Base-by-base conservation (phyloP, 495 filamentous ascomycete species). In the Viridothelium virens region DNA sequence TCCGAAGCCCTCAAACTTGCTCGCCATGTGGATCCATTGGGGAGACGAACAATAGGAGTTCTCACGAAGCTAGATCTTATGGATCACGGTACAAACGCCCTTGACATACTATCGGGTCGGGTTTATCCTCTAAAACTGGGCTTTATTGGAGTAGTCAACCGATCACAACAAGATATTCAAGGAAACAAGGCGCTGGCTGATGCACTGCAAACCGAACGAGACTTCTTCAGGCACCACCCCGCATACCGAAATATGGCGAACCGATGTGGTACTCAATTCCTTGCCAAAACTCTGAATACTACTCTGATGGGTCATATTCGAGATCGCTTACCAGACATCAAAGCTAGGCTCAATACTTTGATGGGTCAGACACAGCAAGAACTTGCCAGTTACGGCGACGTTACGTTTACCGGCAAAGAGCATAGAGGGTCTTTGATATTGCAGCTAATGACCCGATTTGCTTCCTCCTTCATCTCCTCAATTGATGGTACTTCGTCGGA, bases 281-380 rank as follows among this genome's bases (percentile, higher is more conserved):
- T 99, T 48, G 94, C 94, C 48, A 99, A 96, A 82, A 94, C 89
- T 31, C 82, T 99, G 64, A 99, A 97, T 73, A 86, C 86, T 48
- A 97, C 93, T 4, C 81, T 99, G 66, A 97, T 97, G 94, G 78
- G 87, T 18, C 94, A 99, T 72, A 99, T 99, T 74, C 89, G 94
- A 46, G 95, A 97, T 72, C 85, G 94, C 37, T 76, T 99, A 63
- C 94, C 94, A 3, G 94, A 99, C 77, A 99, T 99, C 77, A 99
- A 99, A 76, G 94, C 94, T 34, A 86, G 94, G 37, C 81, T 99
- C 46, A 99, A 99, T 72, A 99, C 94, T 0, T 77, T 99, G 63
- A 99, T 99, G 95, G 94, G 94, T 5, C 94, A 99, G 75, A 99
- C 94, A 31, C 95, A 99, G 70, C 94, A 99, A 78, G 94, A 99